These are phyloP conservation scores for Adansonia grandidieri DNA, from an alignment of 441 rosid species.

Conservation along the genomic window DNA sequence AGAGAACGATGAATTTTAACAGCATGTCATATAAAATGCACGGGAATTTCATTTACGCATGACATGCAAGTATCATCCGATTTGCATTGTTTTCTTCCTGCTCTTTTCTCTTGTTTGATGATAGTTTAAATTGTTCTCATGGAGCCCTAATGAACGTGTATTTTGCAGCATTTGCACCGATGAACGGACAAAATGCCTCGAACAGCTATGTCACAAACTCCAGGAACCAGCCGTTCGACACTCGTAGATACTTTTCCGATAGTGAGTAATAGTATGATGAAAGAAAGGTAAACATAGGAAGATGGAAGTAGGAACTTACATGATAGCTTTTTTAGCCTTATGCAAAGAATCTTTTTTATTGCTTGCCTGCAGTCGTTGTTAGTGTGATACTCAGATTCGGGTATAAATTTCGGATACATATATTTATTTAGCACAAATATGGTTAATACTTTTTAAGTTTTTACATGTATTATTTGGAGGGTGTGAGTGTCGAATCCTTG, in stretches of 20 bases:
- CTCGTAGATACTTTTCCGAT: constrained; percentile 61
- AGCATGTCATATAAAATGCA: not conserved
- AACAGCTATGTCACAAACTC: constrained; percentile 39
- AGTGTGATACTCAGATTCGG: too few species aligned
- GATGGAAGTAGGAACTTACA: not conserved
- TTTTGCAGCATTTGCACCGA: constrained; percentile 91
- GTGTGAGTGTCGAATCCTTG: too few species aligned
- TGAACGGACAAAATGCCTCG: constrained; percentile 49
- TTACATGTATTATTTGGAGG: too few species aligned
- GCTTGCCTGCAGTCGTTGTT: too few species aligned
- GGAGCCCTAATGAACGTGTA: constrained; percentile 16
- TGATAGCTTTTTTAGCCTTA: not conserved
- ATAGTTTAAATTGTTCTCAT: not conserved
- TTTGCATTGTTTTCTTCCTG: not conserved
- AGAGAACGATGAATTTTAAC: not conserved
- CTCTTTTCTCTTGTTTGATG: not conserved
- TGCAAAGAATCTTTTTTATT: not conserved
- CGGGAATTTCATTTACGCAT: not conserved
- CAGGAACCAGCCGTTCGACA: constrained; percentile 60
- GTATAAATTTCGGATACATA: too few species aligned
- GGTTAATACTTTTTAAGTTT: too few species aligned
- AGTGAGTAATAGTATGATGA: constrained; percentile 35
- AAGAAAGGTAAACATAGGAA: not conserved
- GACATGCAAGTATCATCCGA: not conserved
- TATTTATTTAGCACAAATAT: too few species aligned